A percentile compares a stretch with the other conserved stretches of the same genome.
These are phyloP conservation scores for Tuber magnatum DNA, from an alignment of 495 filamentous ascomycete genomes.

Conservation along the genomic window DNA sequence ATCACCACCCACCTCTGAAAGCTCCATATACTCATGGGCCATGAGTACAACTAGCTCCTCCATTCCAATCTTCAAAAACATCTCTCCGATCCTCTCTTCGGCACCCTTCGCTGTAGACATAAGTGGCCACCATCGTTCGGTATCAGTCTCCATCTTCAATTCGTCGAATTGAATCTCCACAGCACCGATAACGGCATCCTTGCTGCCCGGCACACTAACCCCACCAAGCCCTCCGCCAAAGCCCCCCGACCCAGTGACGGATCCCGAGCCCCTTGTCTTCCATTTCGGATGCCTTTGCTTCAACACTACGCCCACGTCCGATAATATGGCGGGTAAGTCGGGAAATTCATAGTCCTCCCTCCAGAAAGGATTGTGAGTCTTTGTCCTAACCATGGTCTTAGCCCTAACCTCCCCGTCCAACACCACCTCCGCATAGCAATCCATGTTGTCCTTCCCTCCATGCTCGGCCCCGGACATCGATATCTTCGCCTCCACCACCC, in stretches of 20 bases:
- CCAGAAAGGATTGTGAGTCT: conserved; percentile 86
- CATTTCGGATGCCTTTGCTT: conserved; percentile 57
- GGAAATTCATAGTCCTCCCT: conserved; percentile 81
- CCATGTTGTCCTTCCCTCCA: conserved; percentile 38
- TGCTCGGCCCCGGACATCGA: conserved; percentile 15
- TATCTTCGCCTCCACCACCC: conserved; percentile 56
- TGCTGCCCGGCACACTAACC: conserved; percentile 37
- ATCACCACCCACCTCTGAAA: conserved; percentile 53
- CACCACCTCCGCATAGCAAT: conserved; percentile 86
- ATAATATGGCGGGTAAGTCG: conserved; percentile 73
- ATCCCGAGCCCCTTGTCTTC: conserved; percentile 36
- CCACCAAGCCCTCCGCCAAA: conserved; percentile 40
- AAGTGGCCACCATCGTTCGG: conserved; percentile 86
- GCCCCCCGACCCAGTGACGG: conserved; percentile 37
- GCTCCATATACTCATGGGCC: conserved; percentile 70
- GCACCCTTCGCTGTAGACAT: conserved; percentile 54
- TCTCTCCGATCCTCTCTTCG: conserved; percentile 69
- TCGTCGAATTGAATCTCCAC: conserved; percentile 82
- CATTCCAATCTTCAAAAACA: conserved; percentile 73
- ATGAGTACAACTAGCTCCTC: conserved; percentile 87
- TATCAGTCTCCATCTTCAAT: conserved; percentile 66
- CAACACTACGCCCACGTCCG: conserved; percentile 70
- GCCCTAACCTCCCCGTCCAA: conserved; percentile 84
- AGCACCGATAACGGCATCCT: conserved; percentile 60
- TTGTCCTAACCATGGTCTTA: conserved; percentile 72